A percentile compares a stretch with the other conserved stretches of the same genome.
Conservation (phyloP, 179 eudicot genomes). For the Sideroxylon spinosum region DNA sequence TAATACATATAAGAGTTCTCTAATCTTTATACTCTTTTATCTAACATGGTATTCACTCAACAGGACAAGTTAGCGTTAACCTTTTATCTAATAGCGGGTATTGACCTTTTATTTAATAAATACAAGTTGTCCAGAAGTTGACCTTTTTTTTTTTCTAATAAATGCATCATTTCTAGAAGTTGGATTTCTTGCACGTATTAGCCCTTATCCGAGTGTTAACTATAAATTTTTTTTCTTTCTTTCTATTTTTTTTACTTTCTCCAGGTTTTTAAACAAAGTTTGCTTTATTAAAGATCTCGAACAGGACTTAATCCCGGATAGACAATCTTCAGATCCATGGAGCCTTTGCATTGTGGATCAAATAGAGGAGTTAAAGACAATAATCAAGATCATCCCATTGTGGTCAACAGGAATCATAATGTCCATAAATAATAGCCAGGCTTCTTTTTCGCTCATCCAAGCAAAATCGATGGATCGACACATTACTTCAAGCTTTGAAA, state of each 20-base stretch:
- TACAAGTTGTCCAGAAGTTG: too few relatives aligned
- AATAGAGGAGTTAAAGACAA: slow-evolving; percentile 14
- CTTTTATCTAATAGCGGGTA: too few relatives aligned
- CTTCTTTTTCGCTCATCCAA: slow-evolving; percentile 51
- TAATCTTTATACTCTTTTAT: too few relatives aligned
- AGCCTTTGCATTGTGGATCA: slow-evolving; percentile 20
- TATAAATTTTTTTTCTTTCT: too few relatives aligned
- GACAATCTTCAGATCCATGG: slow-evolving; percentile 14
- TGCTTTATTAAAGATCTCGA: slow-evolving; percentile 42
- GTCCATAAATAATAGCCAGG: slow-evolving; percentile 43
- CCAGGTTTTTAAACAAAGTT: slow-evolving; percentile 35
- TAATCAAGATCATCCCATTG: slow-evolving; percentile 10
- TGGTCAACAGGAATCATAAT: slow-evolving; percentile 24
- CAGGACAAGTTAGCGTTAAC: too few relatives aligned
- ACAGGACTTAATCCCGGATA: slow-evolving; percentile 13
- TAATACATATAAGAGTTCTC: too few relatives aligned
- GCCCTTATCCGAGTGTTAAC: too few relatives aligned
- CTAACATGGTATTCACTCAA: too few relatives aligned
- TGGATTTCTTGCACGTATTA: too few relatives aligned
- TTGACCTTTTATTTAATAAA: too few relatives aligned
- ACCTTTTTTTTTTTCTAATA: too few relatives aligned
- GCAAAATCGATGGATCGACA: slow-evolving; percentile 81
- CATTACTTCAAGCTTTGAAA: slow-evolving; percentile 49
- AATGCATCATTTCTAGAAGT: too few relatives aligned
- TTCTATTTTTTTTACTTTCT: neutral